Base-by-base conservation (phyloP, 2,329 filamentous ascomycete species). In the Cordyceps tenuipes region DNA sequence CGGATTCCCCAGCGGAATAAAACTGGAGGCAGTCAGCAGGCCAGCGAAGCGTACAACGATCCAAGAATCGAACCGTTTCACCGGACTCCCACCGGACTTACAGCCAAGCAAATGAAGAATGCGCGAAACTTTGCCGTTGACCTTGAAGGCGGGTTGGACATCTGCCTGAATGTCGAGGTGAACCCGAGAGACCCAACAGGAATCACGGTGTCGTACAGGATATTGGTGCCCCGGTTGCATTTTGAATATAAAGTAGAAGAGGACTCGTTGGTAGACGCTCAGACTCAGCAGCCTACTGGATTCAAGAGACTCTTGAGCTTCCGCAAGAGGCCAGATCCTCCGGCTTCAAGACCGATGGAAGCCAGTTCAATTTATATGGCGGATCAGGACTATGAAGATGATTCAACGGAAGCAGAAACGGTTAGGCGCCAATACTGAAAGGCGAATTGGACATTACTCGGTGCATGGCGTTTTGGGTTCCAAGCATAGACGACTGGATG, bases 141-240 rank as follows among this genome's bases (percentile, higher is more conserved):
- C 68, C 79, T 97, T 0, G 84, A 94, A 69, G 88, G 88, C 34
- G 91, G 91, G 0, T 77, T 99, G 10, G 91, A 97, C 65, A 87
- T 99, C 41, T 89, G 85, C 55, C 75, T 99, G 48, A 96, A 97
- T 67, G 85, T 96, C 63, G 94, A 99, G 74, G 85, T 97, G 63
- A 91, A 88, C 67, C 83, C 89, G 49, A 85, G 84, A 63, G 91
- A 99, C 67, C 93, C 94, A 0, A 82, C 89, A 0, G 95, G 94
- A 15, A 91, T 90, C 64, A 99, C 94, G 0, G 83, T 85, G 55
- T 90, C 91, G 9, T 99, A 99, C 71, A 81, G 91, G 44, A 76
- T 99, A 5, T 80, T 97, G 1, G 87, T 99, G 5, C 94, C 95
- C 12, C 84, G 85, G 57, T 76, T 99, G 56, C 81, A 80, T 73